Evolutionary conservation across 768 basidiomycete genomes (phyloP).

Genomic region (Trametes meyenii): DNA sequence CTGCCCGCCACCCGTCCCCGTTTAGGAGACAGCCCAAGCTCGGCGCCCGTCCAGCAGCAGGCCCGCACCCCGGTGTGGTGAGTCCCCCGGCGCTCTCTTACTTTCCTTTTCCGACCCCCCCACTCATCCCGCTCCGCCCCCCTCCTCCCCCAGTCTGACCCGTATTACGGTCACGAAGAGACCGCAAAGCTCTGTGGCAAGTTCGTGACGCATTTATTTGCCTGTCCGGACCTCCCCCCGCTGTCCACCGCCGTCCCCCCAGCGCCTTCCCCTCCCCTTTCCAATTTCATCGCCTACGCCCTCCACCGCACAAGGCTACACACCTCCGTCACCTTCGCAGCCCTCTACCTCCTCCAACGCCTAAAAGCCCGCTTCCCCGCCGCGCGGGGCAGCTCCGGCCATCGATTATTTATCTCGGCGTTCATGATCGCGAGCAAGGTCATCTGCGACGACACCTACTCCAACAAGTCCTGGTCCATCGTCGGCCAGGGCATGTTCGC

Average conservation of each 20-base stretch:
- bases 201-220: constrained; percentile 48
- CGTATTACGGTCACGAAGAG: constrained; percentile 48
- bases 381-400: constrained; percentile 87
- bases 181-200: constrained; percentile 43
- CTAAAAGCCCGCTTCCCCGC: constrained; percentile 92
- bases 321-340: constrained; percentile 57
- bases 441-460: constrained; percentile 68
- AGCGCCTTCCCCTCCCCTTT: constrained; percentile 62
- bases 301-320: constrained; percentile 77
- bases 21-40: constrained; percentile 30
- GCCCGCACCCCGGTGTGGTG: constrained; percentile 19
- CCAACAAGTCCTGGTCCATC: constrained; percentile 68
- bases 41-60: constrained; percentile 17
- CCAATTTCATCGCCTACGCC: constrained; percentile 85
- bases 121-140: constrained; percentile 11
- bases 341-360: constrained; percentile 74
- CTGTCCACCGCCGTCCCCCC: constrained; percentile 38
- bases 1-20: constrained; percentile 35
- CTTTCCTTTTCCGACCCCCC: constrained; percentile 10
- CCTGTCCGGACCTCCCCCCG: constrained; percentile 57
- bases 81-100: constrained; percentile 5
- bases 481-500: constrained; percentile 67
- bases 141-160: constrained; percentile 38
- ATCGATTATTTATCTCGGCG: constrained; percentile 87
- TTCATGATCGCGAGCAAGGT: constrained; percentile 91